Base-by-base conservation (phyloP, 1,284 basidiomycete species). In the Neonothopanus nambi region DNA sequence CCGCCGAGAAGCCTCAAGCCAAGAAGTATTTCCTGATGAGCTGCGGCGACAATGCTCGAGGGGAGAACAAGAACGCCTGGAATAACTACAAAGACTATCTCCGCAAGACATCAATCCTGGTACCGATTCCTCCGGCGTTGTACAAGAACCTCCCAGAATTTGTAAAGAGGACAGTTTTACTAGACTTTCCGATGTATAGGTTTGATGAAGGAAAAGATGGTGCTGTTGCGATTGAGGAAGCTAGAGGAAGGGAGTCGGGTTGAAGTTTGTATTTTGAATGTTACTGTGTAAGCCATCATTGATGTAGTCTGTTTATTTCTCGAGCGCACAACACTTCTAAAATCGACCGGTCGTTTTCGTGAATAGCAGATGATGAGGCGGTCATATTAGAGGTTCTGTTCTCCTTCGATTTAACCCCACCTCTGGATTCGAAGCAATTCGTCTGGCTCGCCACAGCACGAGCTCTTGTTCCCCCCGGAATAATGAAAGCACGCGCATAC, bases 1-100 rank as follows among this genome's bases (percentile, higher is more conserved):
- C 83, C 0, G 85, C 86, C 1, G 87, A 90, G 65, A 89, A 88
- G 66, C 85, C 87, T 1, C 76, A 80, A 18, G 86, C 85, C 4
- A 78, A 82, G 62, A 80, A 78, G 59, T 87, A 81, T 63, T 89
- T 80, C 67, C 70, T 87, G 46, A 74, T 85, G 65, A 78, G 78
- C 17, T 70, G 82, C 59, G 75, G 73, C 1, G 68, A 72, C 13
- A 58, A 72, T 26, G 67, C 72, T 15, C 39, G 52, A 17, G 59
- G 63, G 9, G 62, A 62, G 24, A 43, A 65, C 46, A 35, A 61
- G 5, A 63, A 66, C 46, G 75, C 79, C 3, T 88, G 85, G 85
- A 60, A 63, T 17, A 71, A 77, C 39, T 88, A 87, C 66, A 75
- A 82, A 64, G 63, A 63, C 8, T 86, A 86, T 63, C 73, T 85